Evolutionary conservation across 371 early-diverging fungal species (phyloP), one percentile per base, ranked within the genome.

Genomic region (Cokeromyces recurvatus): DNA sequence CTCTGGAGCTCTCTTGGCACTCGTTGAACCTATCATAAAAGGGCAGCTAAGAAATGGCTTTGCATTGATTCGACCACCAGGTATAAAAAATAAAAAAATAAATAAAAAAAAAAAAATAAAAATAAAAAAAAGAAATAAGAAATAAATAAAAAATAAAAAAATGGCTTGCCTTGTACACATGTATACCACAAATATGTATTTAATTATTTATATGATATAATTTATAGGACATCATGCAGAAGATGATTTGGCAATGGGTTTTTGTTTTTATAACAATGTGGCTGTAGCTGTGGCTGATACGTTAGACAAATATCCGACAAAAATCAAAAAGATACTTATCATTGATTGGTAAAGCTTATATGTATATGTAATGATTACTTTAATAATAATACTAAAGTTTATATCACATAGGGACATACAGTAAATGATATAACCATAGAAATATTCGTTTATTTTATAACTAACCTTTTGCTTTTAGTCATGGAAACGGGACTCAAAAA

Each of bases 191-290:
- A n/a, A n/a, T n/a, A n/a, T n/a, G n/a, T n/a, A n/a, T n/a, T n/a
- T n/a, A n/a, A n/a, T n/a, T n/a, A n/a, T n/a, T n/a, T n/a, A n/a
- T n/a, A n/a, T n/a, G n/a, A n/a, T n/a, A n/a, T n/a, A n/a, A n/a
- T n/a, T n/a, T n/a, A 8, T 11, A 68, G 72, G 75, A 2, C 85
- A 85, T 59, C 85, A 85, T 46, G 82, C 85, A 15, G 84, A 85
- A 58, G 68, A 74, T 37, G 74, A 81, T 48, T 66, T 64, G 24
- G 82, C 79, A 11, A 85, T 81, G 85, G 85, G 85, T 4, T 85
- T 77, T 53, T 85, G 85, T 38, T 77, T 81, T 41, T 83, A 77
- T 55, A 85, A 85, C 54, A 85, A 84, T 53, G 82, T 82, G 6
- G 85, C 82, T 12, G 77, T 84, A 24, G 80, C 85, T 8, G 84